These are phyloP conservation scores for Sphenostylis stenocarpa DNA, from an alignment of 306 rosid genomes.

Conservation along the genomic window DNA sequence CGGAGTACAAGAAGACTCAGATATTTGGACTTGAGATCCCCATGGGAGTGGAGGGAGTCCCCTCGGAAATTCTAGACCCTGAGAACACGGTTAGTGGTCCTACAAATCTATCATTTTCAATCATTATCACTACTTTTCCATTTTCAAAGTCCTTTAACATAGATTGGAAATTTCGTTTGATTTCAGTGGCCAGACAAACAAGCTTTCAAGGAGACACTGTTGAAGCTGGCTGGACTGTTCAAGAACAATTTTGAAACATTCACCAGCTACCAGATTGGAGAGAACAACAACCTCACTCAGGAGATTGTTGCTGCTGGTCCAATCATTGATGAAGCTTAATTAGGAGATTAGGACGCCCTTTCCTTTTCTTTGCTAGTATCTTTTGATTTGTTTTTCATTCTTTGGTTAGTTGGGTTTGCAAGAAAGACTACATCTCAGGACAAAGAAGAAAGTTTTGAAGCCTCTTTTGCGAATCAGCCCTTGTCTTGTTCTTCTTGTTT, in stretches of 20 bases:
- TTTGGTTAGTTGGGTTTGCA: constrained; percentile 1
- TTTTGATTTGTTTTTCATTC: not conserved
- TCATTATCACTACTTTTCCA: not conserved
- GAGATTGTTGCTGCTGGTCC: constrained; percentile 91
- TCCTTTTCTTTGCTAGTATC: not conserved
- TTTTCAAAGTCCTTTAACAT: constrained; percentile 13
- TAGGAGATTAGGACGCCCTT: not conserved
- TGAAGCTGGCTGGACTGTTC: constrained; percentile 73
- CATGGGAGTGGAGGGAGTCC: constrained; percentile 67
- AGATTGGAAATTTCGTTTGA: constrained; percentile 3
- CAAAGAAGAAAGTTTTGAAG: not conserved
- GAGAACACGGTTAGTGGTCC: constrained; percentile 59
- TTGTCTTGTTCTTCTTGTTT: not conserved
- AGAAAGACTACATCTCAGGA: not conserved
- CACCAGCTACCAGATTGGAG: constrained; percentile 59
- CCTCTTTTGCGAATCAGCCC: not conserved
- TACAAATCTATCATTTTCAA: not conserved
- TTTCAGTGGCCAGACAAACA: constrained; percentile 76
- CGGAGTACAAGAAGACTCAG: constrained; percentile 59
- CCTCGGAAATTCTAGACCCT: constrained; percentile 77
- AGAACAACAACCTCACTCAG: constrained; percentile 54
- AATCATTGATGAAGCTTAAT: constrained; percentile 36
- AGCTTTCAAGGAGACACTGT: constrained; percentile 52
- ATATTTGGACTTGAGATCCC: constrained; percentile 88
- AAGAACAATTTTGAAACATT: constrained; percentile 74